Evolutionary conservation across 202 grass and related monocot species (phyloP), one percentile per base, ranked within the genome.

Genomic region (Setaria viridis): DNA sequence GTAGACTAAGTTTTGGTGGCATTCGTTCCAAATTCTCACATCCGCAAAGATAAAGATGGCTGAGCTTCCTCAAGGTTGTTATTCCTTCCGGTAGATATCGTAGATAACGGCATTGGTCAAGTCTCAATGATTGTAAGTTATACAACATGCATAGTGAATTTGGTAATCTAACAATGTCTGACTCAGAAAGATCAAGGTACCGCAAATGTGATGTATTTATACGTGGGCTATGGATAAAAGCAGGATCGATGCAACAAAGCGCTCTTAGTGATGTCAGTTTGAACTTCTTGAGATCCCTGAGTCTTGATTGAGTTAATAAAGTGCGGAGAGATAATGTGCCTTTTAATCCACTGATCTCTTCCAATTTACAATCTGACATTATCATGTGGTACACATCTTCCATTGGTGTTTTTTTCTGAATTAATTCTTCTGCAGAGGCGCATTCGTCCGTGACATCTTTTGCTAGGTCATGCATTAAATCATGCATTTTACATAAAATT

Each of bases 401-500:
- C 39, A 41, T 41, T 41, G 39, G 5, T 5, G 39, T 41, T 41
- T 41, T 41, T 41, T 41, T 41, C 39, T 41, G 74, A 79, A 17
- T 7, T 5, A 84, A 48, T 0, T 83, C 72, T 15, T 72, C 7
- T 14, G 8, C 29, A 10, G 2, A 2, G 17, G 42, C 16, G 39
- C 86, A 88, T 72, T 88, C 47, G 0, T 88, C 2, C 15, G 74
- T 6, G 3, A 73, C 84, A 42, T 37, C 12, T 56, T 49, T 88
- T 30, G 32, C 66, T 7, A 90, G 68, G 50, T 83, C 93, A 67
- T 90, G 87, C 87, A 94, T 85, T 2, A 90, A 72, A 43, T 88
- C 82, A 55, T 94, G 82, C 84, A 94, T 77, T 65, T 74, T 84
- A 53, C 85, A 92, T 25, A 25, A 25, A 25, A 25, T 25, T 25